Evolutionary conservation across 2,329 filamentous ascomycete species (phyloP), one percentile per base, ranked within the genome.

Genomic region (Diplodia mutila): DNA sequence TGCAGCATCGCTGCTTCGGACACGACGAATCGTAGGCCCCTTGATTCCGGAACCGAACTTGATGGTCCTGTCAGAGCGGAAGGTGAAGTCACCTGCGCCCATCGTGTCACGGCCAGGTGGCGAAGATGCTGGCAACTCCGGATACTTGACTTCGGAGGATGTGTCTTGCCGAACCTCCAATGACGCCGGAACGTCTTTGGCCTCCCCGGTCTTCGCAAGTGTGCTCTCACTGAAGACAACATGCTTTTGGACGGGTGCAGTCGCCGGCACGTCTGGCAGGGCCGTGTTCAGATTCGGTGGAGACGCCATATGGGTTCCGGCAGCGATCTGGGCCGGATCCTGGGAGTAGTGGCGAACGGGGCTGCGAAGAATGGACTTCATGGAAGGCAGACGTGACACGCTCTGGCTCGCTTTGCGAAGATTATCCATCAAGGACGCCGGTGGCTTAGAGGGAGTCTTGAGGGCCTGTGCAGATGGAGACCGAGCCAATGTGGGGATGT

Each of bases 201-300:
- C 25, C 4, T 49, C 23, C 63, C 77, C 75, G 3, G 23, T 12
- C n/a, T 16, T 53, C 23, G 27, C 49, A 21, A 55, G 34, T 5
- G 89, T 89, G 69, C 88, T 89, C 0, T 89, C 90, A 0, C 91
- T 93, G 74, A 97, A 97, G 61, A 91, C 89, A 42, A 97, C 92
- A 76, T 87, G 88, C 81, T 96, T 97, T 77, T 89, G 91, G 27
- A 89, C 85, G 37, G 89, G 89, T 8, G 90, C 91, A 1, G 90
- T 92, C 5, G 87, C 89, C 66, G 87, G 80, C 29, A 77, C 76
- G 3, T 82, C 75, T 63, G 85, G 85, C 37, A 89, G 75, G 25
- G 83, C 80, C 72, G 87, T 88, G 37, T 87, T 82, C 14, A 85
- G 75, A 49, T 79, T 71, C 18, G 75, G 75, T 61, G 83, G 82